Percentiles rank a stretch among this genome's conserved stretches.
phyloP scores from a whole-genome alignment of 495 filamentous ascomycete species.

The Tuber umbilicatum region DNA sequence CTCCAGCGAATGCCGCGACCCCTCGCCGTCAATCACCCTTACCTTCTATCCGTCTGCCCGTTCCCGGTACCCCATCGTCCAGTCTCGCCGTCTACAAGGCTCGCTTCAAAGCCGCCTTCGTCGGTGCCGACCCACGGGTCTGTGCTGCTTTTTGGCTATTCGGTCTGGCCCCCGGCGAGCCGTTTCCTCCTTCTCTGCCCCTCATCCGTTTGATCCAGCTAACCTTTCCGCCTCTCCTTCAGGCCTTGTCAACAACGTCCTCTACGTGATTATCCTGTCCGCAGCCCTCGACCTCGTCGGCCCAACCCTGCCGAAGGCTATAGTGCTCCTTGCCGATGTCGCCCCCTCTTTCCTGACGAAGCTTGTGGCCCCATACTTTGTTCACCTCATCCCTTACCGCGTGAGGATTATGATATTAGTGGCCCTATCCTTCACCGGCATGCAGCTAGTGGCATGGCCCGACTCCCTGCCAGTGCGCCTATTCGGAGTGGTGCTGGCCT shows the following conservation, averaged over 20 bases:
- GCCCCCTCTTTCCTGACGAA: constrained; percentile 84
- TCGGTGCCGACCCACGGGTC: constrained; percentile 63
- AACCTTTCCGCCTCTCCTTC: constrained; percentile 11
- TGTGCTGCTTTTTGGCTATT: constrained; percentile 86
- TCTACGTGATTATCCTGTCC: constrained; percentile 94
- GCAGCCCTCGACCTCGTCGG: constrained; percentile 95
- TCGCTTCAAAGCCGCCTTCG: constrained; percentile 57
- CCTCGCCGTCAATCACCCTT: constrained; percentile 13
- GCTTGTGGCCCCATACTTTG: constrained; percentile 84
- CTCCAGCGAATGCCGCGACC: neutral
- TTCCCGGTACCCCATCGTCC: constrained; percentile 67
- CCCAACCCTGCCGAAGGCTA: constrained; percentile 70
- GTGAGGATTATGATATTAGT: constrained; percentile 67
- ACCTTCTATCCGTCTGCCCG: constrained; percentile 54
- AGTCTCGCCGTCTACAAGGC: constrained; percentile 65
- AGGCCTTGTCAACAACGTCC: constrained; percentile 96
- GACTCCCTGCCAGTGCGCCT: constrained; percentile 66
- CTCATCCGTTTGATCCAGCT: constrained; percentile 19
- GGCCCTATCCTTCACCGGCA: constrained; percentile 64
- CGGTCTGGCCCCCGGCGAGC: constrained; percentile 51
- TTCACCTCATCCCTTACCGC: constrained; percentile 75
- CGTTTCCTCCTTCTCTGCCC: neutral
- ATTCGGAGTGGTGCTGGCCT: constrained; percentile 75
- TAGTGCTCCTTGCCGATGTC: constrained; percentile 89
- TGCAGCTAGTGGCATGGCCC: constrained; percentile 80